Conservation (phyloP, 2,329 filamentous ascomycete genomes). For the Penicillium sp. region DNA sequence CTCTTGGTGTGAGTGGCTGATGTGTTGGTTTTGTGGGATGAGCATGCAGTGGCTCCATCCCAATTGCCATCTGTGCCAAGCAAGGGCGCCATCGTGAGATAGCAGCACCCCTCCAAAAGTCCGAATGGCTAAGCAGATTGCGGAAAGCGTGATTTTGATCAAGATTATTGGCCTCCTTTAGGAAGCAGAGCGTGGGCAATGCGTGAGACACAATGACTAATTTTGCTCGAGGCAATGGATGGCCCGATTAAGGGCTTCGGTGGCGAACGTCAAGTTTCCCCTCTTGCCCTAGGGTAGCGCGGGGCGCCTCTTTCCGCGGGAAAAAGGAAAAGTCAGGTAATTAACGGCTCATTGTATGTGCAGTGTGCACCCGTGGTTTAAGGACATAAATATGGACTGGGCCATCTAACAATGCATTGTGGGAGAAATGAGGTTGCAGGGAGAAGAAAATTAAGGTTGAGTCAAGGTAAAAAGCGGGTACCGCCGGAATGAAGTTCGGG, state of each 20-base stretch:
- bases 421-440: conserved; percentile 7
- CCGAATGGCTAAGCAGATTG: too few species aligned
- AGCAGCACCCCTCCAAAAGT: background rate
- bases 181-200: too few species aligned
- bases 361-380: too few species aligned
- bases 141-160: too few species aligned
- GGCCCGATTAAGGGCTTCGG: conserved; percentile 8
- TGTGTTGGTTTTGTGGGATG: background rate
- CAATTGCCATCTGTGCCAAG: conserved; percentile 26
- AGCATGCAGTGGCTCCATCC: conserved; percentile 13
- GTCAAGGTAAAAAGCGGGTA: conserved; percentile 31
- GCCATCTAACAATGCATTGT: conserved; percentile 14
- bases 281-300: background rate
- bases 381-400: background rate
- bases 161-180: too few species aligned
- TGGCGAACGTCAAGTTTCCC: conserved; percentile 7
- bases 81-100: conserved; percentile 34
- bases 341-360: background rate
- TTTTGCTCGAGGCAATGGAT: conserved; percentile 9
- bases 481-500: conserved; percentile 25
- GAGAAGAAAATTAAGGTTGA: conserved; percentile 27
- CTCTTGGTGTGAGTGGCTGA: conserved; percentile 22
- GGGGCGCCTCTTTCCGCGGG: conserved; percentile 2
- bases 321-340: background rate
- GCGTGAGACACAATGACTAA: background rate